Evolutionary conservation across 345 rosid species (phyloP).

Genomic region (Moricandia moricandioides): DNA sequence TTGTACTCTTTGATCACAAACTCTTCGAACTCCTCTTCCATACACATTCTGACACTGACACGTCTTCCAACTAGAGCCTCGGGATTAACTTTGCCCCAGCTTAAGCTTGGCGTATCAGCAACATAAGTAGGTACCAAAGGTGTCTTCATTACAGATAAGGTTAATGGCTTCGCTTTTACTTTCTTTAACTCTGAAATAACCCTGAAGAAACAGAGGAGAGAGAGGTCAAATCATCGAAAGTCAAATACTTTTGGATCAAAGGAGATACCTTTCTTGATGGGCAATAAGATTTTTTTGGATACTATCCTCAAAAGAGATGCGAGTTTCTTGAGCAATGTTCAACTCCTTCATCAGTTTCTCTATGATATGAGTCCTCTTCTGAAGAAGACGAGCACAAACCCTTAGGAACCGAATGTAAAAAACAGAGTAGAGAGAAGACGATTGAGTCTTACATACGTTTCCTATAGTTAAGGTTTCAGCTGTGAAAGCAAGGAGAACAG

Average conservation of each 20-base stretch:
- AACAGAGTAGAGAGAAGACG: background rate
- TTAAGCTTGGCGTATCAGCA: background rate
- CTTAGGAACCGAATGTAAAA: background rate
- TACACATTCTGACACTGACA: background rate
- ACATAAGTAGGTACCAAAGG: background rate
- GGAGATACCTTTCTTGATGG: background rate
- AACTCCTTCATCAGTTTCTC: constrained; percentile 11
- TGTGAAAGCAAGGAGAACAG: constrained; percentile 10
- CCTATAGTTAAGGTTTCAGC: background rate
- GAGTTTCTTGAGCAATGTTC: background rate
- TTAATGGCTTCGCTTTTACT: background rate
- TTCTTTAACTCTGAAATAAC: background rate
- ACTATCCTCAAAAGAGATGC: background rate
- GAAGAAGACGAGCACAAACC: background rate
- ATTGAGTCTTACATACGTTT: background rate
- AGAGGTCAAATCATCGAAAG: background rate
- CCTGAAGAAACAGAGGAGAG: constrained; percentile 3
- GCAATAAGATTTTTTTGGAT: background rate
- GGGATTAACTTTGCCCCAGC: background rate
- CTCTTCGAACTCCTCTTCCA: background rate
- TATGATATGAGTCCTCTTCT: constrained; percentile 9
- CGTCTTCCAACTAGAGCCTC: background rate
- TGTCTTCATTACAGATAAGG: background rate
- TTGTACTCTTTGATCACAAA: constrained; percentile 13
- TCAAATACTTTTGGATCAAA: constrained; percentile 1